Percentiles rank a stretch among this genome's conserved stretches.
These are phyloP conservation scores for Trametes elegans DNA, from an alignment of 768 basidiomycete genomes.

Conservation along the genomic window DNA sequence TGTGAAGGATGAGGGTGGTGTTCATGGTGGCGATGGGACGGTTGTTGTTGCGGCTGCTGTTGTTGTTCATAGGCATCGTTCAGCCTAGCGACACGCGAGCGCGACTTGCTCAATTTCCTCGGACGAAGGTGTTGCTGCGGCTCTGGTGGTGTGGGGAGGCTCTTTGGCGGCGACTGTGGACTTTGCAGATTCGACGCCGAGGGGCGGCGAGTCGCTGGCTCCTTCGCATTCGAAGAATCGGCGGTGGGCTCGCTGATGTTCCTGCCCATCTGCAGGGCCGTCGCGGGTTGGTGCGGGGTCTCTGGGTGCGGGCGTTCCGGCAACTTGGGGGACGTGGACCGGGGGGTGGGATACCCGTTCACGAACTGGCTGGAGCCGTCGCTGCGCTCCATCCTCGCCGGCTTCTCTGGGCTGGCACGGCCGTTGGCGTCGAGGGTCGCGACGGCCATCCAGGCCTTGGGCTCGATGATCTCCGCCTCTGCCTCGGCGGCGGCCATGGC, in stretches of 20 bases:
- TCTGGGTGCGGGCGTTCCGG: neutral
- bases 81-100: constrained; percentile 12
- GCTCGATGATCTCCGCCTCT: constrained; percentile 15
- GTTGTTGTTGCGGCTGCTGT: neutral
- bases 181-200: constrained; percentile 4
- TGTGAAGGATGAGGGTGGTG: too few species aligned
- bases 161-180: neutral
- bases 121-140: constrained; percentile 2
- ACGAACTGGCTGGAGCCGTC: constrained; percentile 18
- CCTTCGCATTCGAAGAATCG: neutral
- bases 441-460: constrained; percentile 19
- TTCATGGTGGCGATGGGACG: too few species aligned
- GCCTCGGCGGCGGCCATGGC: constrained; percentile 39
- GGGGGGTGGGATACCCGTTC: constrained; percentile 23
- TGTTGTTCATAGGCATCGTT: neutral
- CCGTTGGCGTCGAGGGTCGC: constrained; percentile 6
- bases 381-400: constrained; percentile 1
- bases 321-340: constrained; percentile 18
- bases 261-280: neutral
- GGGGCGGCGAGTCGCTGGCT: neutral
- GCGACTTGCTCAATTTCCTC: constrained; percentile 24
- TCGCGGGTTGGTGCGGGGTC: neutral
- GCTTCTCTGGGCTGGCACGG: neutral
- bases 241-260: neutral
- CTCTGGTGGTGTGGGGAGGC: constrained; percentile 18